These are phyloP conservation scores for Calocybe gangraenosa DNA, from an alignment of 768 basidiomycete genomes.

Conservation along the genomic window DNA sequence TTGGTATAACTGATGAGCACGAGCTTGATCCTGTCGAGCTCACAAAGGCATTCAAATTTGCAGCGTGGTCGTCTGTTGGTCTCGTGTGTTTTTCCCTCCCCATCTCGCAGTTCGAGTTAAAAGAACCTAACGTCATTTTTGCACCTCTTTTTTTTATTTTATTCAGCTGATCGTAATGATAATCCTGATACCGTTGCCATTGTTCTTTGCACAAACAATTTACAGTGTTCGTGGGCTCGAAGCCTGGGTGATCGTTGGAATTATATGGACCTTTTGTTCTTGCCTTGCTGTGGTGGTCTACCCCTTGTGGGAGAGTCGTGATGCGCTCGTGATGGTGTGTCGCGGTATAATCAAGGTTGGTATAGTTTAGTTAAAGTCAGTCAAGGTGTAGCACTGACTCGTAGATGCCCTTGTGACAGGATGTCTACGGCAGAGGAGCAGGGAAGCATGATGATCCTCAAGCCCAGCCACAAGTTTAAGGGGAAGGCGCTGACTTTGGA, in stretches of 20 bases:
- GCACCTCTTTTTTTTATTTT: no score
- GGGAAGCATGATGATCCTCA: slow-evolving; percentile 25
- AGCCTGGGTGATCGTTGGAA: slow-evolving; percentile 78
- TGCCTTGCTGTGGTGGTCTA: slow-evolving; percentile 75
- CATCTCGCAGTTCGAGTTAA: no score
- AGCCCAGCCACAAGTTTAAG: no score
- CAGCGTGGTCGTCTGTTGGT: slow-evolving; percentile 65
- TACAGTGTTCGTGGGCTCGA: slow-evolving; percentile 62
- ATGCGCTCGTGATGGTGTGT: slow-evolving; percentile 54
- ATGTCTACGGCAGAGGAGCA: slow-evolving; percentile 28
- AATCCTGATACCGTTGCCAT: slow-evolving; percentile 75
- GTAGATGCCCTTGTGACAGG: slow-evolving; percentile 16
- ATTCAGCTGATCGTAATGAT: slow-evolving; percentile 57
- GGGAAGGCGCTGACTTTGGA: no score
- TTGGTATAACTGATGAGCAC: slow-evolving; percentile 33
- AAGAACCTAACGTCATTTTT: no score
- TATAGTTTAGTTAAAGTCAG: slow-evolving; percentile 43
- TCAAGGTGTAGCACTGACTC: background rate
- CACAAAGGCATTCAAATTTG: slow-evolving; percentile 76
- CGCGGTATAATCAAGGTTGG: slow-evolving; percentile 68
- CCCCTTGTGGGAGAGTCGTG: slow-evolving; percentile 81
- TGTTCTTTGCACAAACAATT: slow-evolving; percentile 79
- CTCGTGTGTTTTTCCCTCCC: slow-evolving; percentile 41
- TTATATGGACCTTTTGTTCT: slow-evolving; percentile 82
- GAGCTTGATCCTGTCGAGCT: slow-evolving; percentile 66